A percentile compares a stretch with the other conserved stretches of the same genome.
phyloP scores from a whole-genome alignment of 192 early-diverging fungal species.

The Coemansia sp. region DNA sequence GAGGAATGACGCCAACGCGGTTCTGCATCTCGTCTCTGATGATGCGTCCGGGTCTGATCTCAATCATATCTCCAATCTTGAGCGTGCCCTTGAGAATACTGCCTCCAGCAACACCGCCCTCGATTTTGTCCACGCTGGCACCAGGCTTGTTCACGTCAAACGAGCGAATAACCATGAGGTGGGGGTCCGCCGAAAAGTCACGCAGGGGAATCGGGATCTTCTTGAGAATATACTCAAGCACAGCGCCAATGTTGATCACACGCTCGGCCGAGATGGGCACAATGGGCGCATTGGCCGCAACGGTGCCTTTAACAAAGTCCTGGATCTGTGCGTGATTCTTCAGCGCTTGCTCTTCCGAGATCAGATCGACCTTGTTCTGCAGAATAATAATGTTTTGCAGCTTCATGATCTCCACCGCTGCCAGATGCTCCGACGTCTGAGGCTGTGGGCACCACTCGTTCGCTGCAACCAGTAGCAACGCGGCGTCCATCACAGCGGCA shows the following conservation, averaged over 20 bases:
- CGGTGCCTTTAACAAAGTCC: constrained; percentile 91
- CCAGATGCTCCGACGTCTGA: constrained; percentile 98
- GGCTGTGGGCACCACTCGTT: constrained; percentile 99
- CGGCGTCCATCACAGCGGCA: constrained; percentile 99
- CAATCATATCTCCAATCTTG: constrained; percentile 90
- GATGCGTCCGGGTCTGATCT: constrained; percentile 90
- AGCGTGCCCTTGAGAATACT: constrained; percentile 91
- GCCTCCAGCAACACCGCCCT: constrained; percentile 98
- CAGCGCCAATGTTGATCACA: constrained; percentile 98
- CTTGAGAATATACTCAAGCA: constrained; percentile 97
- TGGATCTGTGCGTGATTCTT: constrained; percentile 91
- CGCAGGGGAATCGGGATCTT: constrained; percentile 93
- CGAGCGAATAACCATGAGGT: constrained; percentile 96
- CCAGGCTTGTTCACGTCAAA: constrained; percentile 99
- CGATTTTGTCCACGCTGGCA: constrained; percentile 86
- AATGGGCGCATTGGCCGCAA: constrained; percentile 93
- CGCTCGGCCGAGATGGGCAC: constrained; percentile 98
- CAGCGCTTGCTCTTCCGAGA: constrained; percentile 89
- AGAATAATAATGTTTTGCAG: constrained; percentile 94
- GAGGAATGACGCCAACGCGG: constrained; percentile 79
- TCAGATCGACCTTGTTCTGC: constrained; percentile 98
- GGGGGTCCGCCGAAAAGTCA: constrained; percentile 89
- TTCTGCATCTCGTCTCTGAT: constrained; percentile 86
- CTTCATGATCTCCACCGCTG: constrained; percentile 99
- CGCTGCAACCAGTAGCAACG: constrained; percentile 93